phyloP scores from a whole-genome alignment of 331 rosid genomes.

The Malus hybrid region DNA sequence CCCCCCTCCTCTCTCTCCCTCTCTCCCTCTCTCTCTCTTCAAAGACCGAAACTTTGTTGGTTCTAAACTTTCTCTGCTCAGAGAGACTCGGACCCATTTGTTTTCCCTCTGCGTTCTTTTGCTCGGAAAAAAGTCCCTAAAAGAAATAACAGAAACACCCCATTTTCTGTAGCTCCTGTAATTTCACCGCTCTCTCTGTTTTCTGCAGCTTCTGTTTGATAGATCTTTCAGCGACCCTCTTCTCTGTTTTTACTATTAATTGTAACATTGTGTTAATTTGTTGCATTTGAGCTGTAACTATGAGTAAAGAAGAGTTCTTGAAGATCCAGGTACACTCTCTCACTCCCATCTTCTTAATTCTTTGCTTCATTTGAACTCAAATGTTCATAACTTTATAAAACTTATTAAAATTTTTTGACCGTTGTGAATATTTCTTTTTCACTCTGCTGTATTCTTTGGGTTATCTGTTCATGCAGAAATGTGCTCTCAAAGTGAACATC shows the following conservation, averaged over 20 bases:
- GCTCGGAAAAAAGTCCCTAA: neutral
- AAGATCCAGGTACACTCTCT: constrained; percentile 74
- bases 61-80: constrained; percentile 21
- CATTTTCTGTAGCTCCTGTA: neutral
- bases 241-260: constrained; percentile 6
- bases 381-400: neutral
- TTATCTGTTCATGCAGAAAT: constrained; percentile 71
- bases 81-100: constrained; percentile 17
- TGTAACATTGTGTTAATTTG: constrained; percentile 17
- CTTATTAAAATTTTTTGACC: neutral
- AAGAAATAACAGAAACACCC: constrained; percentile 3
- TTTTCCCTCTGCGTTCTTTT: constrained; percentile 9
- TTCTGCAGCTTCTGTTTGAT: constrained; percentile 4
- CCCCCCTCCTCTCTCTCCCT: constrained; percentile 1
- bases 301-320: constrained; percentile 92
- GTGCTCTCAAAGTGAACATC: constrained; percentile 91
- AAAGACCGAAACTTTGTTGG: constrained; percentile 26
- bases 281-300: constrained; percentile 27
- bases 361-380: constrained; percentile 16
- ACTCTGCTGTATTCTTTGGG: constrained; percentile 26
- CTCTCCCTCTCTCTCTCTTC: constrained; percentile 9
- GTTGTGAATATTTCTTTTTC: constrained; percentile 5
- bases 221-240: constrained; percentile 10
- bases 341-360: constrained; percentile 5
- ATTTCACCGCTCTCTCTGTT: constrained; percentile 9